These are phyloP conservation scores for Takashimella koratensis DNA, from an alignment of 1,284 basidiomycete species.

Conservation along the genomic window DNA sequence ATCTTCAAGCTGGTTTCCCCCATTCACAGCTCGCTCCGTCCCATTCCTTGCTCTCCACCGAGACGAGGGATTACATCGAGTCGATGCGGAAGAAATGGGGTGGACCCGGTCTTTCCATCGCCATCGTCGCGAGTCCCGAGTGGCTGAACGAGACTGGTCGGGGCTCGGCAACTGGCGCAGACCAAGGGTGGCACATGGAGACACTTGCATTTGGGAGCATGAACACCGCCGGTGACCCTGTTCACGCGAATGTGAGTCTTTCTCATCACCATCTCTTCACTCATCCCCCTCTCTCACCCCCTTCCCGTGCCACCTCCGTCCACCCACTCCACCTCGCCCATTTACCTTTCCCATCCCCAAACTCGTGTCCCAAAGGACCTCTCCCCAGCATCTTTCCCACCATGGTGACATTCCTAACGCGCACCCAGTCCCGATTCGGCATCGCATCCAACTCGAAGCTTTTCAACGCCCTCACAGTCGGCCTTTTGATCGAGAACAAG, in stretches of 20 bases:
- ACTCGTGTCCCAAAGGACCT: no score
- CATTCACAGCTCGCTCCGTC: no score
- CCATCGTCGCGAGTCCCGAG: slow-evolving; percentile 2
- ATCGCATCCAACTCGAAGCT: slow-evolving; percentile 55
- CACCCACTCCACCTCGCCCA: no score
- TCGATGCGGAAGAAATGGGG: slow-evolving; percentile 6
- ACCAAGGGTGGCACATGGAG: slow-evolving; percentile 7
- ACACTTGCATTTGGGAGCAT: slow-evolving; percentile 4
- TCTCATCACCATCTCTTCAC: no score
- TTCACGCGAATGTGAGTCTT: background rate
- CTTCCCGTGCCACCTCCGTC: no score
- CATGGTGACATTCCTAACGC: no score
- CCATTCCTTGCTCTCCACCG: no score
- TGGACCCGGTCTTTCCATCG: slow-evolving; percentile 4
- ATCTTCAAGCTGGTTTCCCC: no score
- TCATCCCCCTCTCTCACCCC: no score
- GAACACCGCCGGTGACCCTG: background rate
- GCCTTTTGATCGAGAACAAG: slow-evolving; percentile 49
- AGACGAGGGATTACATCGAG: slow-evolving; percentile 5
- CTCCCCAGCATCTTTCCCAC: no score
- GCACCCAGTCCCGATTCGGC: slow-evolving; percentile 48
- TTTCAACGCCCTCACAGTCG: slow-evolving; percentile 49
- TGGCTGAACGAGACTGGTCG: no score
- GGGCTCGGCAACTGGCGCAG: background rate
- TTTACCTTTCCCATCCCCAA: no score